Percentiles rank a stretch among this genome's conserved stretches.
Conservation (phyloP, 495 filamentous ascomycete species). For the Cercophora sp. region DNA sequence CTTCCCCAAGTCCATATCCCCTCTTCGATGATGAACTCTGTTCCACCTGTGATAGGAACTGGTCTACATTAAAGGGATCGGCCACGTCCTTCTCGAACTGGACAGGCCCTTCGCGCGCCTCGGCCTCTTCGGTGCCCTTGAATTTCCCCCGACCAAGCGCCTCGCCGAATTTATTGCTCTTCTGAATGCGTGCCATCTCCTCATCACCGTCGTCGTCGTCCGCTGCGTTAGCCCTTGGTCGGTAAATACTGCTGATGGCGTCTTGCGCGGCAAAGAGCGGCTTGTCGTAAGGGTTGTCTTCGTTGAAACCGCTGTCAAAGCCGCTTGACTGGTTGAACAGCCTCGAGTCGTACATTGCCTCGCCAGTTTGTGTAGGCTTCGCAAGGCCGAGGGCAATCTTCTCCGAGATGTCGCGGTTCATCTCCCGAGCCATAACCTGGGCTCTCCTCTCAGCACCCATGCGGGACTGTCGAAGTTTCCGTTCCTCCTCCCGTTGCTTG, state of each 20-base stretch:
- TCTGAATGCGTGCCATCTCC: conserved; percentile 84
- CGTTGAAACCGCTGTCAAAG: conserved; percentile 88
- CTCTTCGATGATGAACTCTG: conserved; percentile 61
- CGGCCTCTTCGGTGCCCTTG: conserved; percentile 81
- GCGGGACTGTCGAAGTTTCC: conserved; percentile 85
- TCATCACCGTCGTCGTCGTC: conserved; percentile 69
- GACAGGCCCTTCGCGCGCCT: conserved; percentile 87
- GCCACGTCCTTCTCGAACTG: conserved; percentile 90
- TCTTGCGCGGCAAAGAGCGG: conserved; percentile 96
- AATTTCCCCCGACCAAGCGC: conserved; percentile 87
- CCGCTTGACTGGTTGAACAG: conserved; percentile 92
- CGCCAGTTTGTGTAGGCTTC: conserved; percentile 84
- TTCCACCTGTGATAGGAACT: conserved; percentile 78
- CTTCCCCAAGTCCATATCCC: conserved; percentile 81
- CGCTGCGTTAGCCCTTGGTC: conserved; percentile 69
- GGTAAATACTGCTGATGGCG: conserved; percentile 91
- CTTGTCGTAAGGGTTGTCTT: conserved; percentile 97
- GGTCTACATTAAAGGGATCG: conserved; percentile 90
- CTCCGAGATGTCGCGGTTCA: conserved; percentile 95
- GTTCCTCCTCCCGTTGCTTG: conserved; percentile 73
- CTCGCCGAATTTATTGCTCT: conserved; percentile 73
- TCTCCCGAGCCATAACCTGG: conserved; percentile 88
- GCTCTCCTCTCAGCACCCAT: conserved; percentile 92
- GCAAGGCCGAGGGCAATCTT: conserved; percentile 94
- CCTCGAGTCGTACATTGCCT: conserved; percentile 94